Percentiles rank a stretch among this genome's conserved stretches.
Conservation (phyloP, 169 alveolate genomes). For the Cryptosporidium baileyi region DNA sequence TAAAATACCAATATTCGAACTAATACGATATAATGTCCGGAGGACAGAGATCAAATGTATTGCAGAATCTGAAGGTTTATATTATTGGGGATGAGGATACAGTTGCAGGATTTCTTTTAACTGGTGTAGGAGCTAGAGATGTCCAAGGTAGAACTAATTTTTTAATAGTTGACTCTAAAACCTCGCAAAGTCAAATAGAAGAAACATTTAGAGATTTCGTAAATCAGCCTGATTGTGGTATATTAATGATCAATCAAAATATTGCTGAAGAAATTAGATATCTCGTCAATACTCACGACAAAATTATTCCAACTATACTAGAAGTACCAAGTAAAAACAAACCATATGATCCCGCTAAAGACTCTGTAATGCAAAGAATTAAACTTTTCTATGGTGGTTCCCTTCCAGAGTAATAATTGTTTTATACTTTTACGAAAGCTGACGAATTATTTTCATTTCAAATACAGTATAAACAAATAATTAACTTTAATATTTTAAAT, state of each 20-base stretch:
- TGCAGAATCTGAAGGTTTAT: slow-evolving; percentile 51
- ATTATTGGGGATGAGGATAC: slow-evolving; percentile 80
- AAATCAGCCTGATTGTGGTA: slow-evolving; percentile 83
- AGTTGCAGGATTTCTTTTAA: slow-evolving; percentile 86
- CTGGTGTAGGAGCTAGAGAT: slow-evolving; percentile 89
- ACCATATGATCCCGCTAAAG: slow-evolving; percentile 88
- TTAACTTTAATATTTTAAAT: no score
- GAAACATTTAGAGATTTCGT: slow-evolving; percentile 79
- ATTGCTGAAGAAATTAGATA: slow-evolving; percentile 84
- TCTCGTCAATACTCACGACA: slow-evolving; percentile 81
- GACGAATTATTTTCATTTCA: no score
- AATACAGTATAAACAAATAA: no score
- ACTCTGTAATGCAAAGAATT: slow-evolving; percentile 70
- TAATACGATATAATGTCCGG: background rate
- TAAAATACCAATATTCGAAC: no score
- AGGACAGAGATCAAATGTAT: slow-evolving; percentile 27
- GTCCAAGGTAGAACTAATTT: slow-evolving; percentile 82
- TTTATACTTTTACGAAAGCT: no score
- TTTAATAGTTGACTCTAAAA: slow-evolving; percentile 79
- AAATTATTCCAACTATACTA: slow-evolving; percentile 85
- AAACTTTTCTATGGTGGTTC: slow-evolving; percentile 62
- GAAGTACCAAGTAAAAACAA: slow-evolving; percentile 88
- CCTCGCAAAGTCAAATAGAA: slow-evolving; percentile 80
- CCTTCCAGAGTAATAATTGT: slow-evolving; percentile 36
- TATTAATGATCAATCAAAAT: slow-evolving; percentile 81